These are phyloP conservation scores for Curvularia verruculosa DNA, from an alignment of 2,329 filamentous ascomycete genomes.

Conservation along the genomic window DNA sequence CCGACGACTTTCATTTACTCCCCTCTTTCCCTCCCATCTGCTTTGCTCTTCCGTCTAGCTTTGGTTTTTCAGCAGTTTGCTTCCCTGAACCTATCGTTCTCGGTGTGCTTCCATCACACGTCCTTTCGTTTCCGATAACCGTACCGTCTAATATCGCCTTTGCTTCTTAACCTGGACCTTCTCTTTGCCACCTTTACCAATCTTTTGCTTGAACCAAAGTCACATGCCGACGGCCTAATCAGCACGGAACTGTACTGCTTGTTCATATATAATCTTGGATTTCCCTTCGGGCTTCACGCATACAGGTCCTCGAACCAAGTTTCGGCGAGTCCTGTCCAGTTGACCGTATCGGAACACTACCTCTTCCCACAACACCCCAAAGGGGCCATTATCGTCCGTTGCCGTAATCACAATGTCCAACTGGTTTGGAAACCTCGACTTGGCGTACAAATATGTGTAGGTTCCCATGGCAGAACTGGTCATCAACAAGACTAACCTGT, in stretches of 20 bases:
- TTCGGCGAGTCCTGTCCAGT: neutral
- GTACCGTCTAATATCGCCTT: constrained; percentile 11
- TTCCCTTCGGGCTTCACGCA: neutral
- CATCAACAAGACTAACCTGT: constrained; percentile 4
- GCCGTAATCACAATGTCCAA: constrained; percentile 20
- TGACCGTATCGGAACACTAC: neutral
- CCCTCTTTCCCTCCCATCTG: constrained; percentile 7
- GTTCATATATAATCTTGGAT: neutral
- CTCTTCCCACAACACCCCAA: neutral
- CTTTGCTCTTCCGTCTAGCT: constrained; percentile 26
- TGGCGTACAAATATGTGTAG: constrained; percentile 49
- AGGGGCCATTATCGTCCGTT: neutral
- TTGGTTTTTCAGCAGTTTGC: constrained; percentile 27
- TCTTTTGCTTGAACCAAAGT: constrained; percentile 12
- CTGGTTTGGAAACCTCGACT: constrained; percentile 44
- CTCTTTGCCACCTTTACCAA: constrained; percentile 22
- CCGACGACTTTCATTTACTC: constrained; percentile 36
- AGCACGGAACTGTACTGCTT: constrained; percentile 10
- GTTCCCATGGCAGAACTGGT: constrained; percentile 2
- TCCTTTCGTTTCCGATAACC: constrained; percentile 39
- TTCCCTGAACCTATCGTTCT: constrained; percentile 29
- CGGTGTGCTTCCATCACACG: constrained; percentile 44
- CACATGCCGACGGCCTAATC: constrained; percentile 6
- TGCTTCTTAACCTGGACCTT: constrained; percentile 18
- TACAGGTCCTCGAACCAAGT: neutral